Evolutionary conservation across 805 yeast species (phyloP).

Genomic region (Candida bentonensis): DNA sequence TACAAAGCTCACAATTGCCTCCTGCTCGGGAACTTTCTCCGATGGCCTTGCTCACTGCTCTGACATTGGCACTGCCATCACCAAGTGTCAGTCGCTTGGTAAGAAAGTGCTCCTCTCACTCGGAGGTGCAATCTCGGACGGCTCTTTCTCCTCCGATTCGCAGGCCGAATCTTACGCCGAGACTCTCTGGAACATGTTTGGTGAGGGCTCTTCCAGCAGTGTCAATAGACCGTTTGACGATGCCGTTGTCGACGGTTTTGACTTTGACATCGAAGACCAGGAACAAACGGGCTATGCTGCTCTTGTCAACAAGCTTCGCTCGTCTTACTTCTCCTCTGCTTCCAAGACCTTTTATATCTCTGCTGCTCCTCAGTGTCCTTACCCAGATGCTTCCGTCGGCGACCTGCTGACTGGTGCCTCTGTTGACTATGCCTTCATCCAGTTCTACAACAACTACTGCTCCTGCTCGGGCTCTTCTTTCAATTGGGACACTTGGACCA

Average conservation of each 20-base stretch:
- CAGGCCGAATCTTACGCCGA: conserved; percentile 34
- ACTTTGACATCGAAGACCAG: conserved; percentile 45
- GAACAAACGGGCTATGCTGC: conserved; percentile 53
- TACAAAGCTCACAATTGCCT: conserved; percentile 7
- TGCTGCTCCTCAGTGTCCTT: conserved; percentile 89
- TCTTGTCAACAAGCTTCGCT: conserved; percentile 36
- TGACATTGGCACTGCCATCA: conserved; percentile 42
- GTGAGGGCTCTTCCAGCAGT: conserved; percentile 26
- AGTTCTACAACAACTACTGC: conserved; percentile 82
- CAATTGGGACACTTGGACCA: conserved; percentile 63
- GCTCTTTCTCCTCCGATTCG: conserved; percentile 33
- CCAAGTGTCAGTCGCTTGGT: conserved; percentile 58
- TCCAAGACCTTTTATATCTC: conserved; percentile 58
- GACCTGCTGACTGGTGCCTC: conserved; percentile 49
- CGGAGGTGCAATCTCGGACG: conserved; percentile 36
- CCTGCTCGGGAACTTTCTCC: conserved; percentile 23
- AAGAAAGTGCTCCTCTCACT: conserved; percentile 61
- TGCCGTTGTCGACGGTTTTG: conserved; percentile 55
- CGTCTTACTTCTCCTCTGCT: conserved; percentile 28
- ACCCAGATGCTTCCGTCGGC: conserved; percentile 65
- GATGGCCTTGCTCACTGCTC: conserved; percentile 30
- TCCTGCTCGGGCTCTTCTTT: conserved; percentile 28
- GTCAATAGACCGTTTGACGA: conserved; percentile 32
- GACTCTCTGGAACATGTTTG: conserved; percentile 34
- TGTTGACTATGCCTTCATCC: conserved; percentile 72